phyloP scores from a whole-genome alignment of 352 stramenopile species.

The Pythium guiyangense region DNA sequence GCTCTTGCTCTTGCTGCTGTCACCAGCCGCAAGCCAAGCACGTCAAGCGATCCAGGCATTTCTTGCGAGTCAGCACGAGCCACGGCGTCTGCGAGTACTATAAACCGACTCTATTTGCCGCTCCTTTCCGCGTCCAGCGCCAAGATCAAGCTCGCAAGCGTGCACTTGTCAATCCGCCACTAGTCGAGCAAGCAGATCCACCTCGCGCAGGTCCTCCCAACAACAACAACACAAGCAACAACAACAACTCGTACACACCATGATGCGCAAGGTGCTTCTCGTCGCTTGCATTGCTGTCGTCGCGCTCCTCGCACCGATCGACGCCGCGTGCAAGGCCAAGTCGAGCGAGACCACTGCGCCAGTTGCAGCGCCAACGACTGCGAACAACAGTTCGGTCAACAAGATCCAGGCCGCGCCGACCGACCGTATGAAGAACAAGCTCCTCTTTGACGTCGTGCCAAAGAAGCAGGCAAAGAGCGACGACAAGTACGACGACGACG shows the following conservation, averaged over 20 bases:
- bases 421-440: conserved; percentile 30
- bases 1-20: no score
- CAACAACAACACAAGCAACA: background rate
- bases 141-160: background rate
- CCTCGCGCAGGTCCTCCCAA: no score
- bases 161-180: background rate
- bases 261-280: conserved; percentile 25
- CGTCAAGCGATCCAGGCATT: no score
- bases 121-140: background rate
- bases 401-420: conserved; percentile 25
- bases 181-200: no score
- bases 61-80: no score
- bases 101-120: background rate
- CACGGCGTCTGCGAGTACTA: no score
- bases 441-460: conserved; percentile 21
- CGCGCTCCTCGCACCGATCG: conserved; percentile 13
- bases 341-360: conserved; percentile 4
- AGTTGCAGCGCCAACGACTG: background rate
- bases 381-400: conserved; percentile 15
- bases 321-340: conserved; percentile 31
- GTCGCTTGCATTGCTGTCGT: conserved; percentile 15
- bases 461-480: conserved; percentile 7
- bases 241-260: no score
- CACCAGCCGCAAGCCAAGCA: no score
- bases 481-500: conserved; percentile 9